phyloP scores from a whole-genome alignment of 2,329 filamentous ascomycete genomes.

The Ophiostoma angusticollis region DNA sequence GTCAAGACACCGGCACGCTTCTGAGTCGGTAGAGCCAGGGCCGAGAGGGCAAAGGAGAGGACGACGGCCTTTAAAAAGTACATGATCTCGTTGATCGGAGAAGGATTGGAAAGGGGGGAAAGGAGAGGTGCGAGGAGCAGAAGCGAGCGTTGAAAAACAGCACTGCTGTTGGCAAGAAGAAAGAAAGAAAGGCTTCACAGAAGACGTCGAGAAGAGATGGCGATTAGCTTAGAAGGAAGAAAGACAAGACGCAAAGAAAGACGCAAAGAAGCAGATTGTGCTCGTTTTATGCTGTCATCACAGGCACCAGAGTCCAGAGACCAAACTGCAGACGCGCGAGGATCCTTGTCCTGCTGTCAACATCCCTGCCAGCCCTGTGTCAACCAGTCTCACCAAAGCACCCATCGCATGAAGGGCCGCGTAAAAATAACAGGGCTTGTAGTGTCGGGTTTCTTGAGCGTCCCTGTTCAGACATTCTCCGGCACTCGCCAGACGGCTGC shows the following conservation, averaged over 20 bases:
- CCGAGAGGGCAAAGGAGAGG: constrained; percentile 24
- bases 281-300: no score
- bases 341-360: constrained; percentile 12
- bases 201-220: constrained; percentile 5
- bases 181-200: constrained; percentile 11
- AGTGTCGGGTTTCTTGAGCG: no score
- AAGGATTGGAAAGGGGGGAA: neutral
- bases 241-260: constrained; percentile 3
- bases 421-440: neutral
- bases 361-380: constrained; percentile 9
- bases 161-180: constrained; percentile 11
- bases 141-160: constrained; percentile 11
- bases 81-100: constrained; percentile 19
- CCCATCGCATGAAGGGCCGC: no score
- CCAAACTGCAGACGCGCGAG: no score
- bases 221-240: neutral
- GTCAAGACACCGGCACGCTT: constrained; percentile 21
- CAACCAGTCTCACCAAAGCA: constrained; percentile 10
- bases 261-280: no score
- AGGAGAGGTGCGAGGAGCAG: neutral
- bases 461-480: no score
- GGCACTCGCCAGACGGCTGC: no score
- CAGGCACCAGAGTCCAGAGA: no score
- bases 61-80: constrained; percentile 25
- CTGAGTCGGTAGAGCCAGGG: constrained; percentile 21